Base-by-base conservation (phyloP, 805 yeast genomes). In the Wickerhamiella siamensis region DNA sequence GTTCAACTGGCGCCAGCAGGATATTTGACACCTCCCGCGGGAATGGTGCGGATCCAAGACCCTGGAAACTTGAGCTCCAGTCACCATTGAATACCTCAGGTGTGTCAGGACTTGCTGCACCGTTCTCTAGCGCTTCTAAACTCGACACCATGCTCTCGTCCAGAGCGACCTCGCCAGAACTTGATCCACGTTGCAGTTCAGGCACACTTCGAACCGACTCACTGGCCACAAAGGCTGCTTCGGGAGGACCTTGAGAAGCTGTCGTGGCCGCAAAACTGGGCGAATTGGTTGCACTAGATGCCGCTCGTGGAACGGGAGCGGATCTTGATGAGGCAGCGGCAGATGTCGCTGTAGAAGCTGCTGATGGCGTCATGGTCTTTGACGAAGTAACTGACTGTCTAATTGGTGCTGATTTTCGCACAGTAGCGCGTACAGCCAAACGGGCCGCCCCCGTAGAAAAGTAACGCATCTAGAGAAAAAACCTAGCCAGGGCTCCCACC, bases 51-150 rank as follows among this genome's bases (percentile, higher is more conserved):
- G 74, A 63, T 4, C 95, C 95, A 27, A 91, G 64, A 0, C 97
- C 97, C 51, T 74, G 79, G 65, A 79, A 91, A 2, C 95, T 82
- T 20, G 73, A 77, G 10, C 87, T 70, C 97, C 97, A 91, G 59
- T 88, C 76, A 33, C 43, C 54, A 35, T 36, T 39, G 19, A 42
- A 41, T 12, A 31, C 29, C 12, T 45, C 49, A 31, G 34, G 38
- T 12, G 33, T 39, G 19, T 26, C 42, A 21, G 39, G 35, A 3
- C n/a, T 37, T 3, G 29, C 26, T 3, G 29, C 31, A 2, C 22
- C 38, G 31, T 16, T 15, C 31, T 45, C 48, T 14, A 44, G 39
- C 4, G 19, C 37, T 17, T 33, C 40, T 15, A 44, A 31, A 15
- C 38, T 33, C 10, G 37, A 15, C 22, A 43, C 44, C 36, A 46